A percentile compares a stretch with the other conserved stretches of the same genome.
These are phyloP conservation scores for Aulographum hederae DNA, from an alignment of 2,329 filamentous ascomycete species.

Conservation along the genomic window DNA sequence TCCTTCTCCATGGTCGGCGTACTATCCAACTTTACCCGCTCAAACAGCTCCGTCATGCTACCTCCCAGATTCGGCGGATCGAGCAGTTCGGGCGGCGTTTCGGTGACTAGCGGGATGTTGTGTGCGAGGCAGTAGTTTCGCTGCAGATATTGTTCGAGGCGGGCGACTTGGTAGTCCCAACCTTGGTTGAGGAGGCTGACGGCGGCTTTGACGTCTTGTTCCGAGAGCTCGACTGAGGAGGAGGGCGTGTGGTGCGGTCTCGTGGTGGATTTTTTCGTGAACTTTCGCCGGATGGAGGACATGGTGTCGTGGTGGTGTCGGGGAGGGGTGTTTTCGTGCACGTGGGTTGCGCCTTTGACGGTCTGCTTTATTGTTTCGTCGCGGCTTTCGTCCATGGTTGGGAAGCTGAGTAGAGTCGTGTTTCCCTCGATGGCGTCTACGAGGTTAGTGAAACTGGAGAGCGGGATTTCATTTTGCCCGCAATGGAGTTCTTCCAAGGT, in stretches of 20 bases:
- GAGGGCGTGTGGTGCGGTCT: background rate
- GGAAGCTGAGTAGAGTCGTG: constrained; percentile 40
- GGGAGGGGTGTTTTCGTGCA: too few species aligned
- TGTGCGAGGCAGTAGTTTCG: background rate
- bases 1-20: constrained; percentile 1
- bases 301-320: constrained; percentile 22
- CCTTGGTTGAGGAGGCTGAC: background rate
- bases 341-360: constrained; percentile 32
- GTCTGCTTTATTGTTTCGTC: constrained; percentile 41
- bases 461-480: constrained; percentile 52
- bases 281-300: constrained; percentile 11
- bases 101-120: background rate
- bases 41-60: background rate
- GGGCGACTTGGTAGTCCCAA: background rate
- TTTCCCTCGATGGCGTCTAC: constrained; percentile 53
- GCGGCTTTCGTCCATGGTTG: constrained; percentile 43
- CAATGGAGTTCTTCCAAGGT: constrained; percentile 48
- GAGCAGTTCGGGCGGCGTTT: background rate
- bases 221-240: background rate
- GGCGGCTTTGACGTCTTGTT: background rate
- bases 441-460: constrained; percentile 51
- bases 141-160: background rate
- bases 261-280: too few species aligned
- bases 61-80: too few species aligned
- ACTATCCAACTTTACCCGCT: background rate